These are phyloP conservation scores for Ogataea paradorogensis DNA, from an alignment of 805 yeast species.

Conservation along the genomic window DNA sequence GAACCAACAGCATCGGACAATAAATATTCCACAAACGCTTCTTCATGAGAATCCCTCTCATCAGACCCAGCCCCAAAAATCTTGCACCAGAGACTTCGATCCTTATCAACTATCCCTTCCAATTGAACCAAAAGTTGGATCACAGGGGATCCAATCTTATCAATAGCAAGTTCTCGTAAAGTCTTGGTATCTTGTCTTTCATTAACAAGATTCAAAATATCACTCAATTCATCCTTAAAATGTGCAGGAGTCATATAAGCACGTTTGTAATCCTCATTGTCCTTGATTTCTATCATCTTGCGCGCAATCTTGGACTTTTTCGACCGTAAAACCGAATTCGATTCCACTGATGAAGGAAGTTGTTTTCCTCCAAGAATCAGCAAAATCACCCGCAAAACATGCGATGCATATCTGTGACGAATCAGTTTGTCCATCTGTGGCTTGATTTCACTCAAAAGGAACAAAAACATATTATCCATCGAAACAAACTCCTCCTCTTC, in stretches of 20 bases:
- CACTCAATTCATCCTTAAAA: constrained; percentile 59
- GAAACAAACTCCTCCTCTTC: constrained; percentile 44
- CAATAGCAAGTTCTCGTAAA: constrained; percentile 70
- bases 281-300: constrained; percentile 86
- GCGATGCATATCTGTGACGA: constrained; percentile 81
- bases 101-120: constrained; percentile 77
- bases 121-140: constrained; percentile 72
- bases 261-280: constrained; percentile 65
- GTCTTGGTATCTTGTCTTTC: constrained; percentile 39
- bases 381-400: constrained; percentile 71
- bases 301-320: constrained; percentile 86
- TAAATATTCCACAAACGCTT: constrained; percentile 77
- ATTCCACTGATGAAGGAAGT: constrained; percentile 66
- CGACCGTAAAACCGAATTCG: constrained; percentile 73
- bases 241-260: constrained; percentile 68
- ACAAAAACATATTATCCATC: constrained; percentile 63
- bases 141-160: constrained; percentile 85
- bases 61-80: constrained; percentile 51
- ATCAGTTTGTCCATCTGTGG: constrained; percentile 60
- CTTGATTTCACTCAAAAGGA: constrained; percentile 63
- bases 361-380: constrained; percentile 74
- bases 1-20: constrained; percentile 90
- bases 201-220: constrained; percentile 42
- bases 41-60: constrained; percentile 59
- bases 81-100: constrained; percentile 65